Conservation (phyloP, 768 basidiomycete genomes). For the Pleurotus platypus region DNA sequence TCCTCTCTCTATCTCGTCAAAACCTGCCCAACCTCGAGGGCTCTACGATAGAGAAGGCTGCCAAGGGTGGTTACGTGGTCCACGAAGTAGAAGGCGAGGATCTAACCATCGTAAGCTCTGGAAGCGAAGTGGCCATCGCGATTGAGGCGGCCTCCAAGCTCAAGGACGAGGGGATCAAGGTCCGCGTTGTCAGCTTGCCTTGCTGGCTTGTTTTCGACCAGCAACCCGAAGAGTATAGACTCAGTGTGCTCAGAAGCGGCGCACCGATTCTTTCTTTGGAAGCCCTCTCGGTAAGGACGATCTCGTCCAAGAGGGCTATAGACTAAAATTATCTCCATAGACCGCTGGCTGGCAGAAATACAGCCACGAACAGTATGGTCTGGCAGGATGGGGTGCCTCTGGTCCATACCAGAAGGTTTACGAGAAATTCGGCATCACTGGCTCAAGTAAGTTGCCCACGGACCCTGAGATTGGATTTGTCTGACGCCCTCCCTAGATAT, state of each 20-base stretch:
- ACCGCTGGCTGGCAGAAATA: conserved; percentile 88
- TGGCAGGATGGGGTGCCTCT: conserved; percentile 80
- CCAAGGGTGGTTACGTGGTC: conserved; percentile 85
- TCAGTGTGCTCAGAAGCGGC: conserved; percentile 85
- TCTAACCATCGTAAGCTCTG: conserved; percentile 85
- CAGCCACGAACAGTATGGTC: conserved; percentile 85
- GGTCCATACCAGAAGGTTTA: conserved; percentile 90
- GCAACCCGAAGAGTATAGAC: conserved; percentile 74
- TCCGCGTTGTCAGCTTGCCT: conserved; percentile 82
- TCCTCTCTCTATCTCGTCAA: conserved; percentile 81
- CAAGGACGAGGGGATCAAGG: conserved; percentile 72
- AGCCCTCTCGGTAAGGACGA: conserved; percentile 51
- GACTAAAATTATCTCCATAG: conserved; percentile 20
- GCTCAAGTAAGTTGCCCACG: conserved; percentile 46
- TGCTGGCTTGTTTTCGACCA: conserved; percentile 88
- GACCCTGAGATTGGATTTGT: neutral
- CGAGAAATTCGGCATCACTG: conserved; percentile 86
- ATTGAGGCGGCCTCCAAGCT: conserved; percentile 84
- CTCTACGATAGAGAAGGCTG: conserved; percentile 80
- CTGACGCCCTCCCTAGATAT: conserved; percentile 46
- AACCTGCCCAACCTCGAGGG: conserved; percentile 91
- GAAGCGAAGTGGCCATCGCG: conserved; percentile 86
- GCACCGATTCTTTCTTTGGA: conserved; percentile 89
- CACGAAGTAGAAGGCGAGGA: conserved; percentile 78
- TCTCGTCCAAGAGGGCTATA: conserved; percentile 5